Evolutionary conservation across 2,329 filamentous ascomycete genomes (phyloP), one percentile per base, ranked within the genome.

Genomic region (Penicillium sp.): DNA sequence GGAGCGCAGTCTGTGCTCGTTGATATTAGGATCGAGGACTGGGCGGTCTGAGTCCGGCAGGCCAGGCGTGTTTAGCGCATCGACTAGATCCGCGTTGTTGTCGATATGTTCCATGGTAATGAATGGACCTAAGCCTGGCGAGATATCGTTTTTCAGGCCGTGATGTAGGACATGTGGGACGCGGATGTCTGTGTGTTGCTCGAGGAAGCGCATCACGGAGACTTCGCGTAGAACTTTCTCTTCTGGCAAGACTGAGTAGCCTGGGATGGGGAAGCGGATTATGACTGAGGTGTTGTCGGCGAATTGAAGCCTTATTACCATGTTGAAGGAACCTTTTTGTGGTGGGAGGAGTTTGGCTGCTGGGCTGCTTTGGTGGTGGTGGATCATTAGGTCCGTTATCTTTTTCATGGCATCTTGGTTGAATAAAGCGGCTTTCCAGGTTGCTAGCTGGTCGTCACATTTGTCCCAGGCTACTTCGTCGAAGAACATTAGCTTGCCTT

Each of bases 1-100:
- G 7, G 61, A 58, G 47, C 69, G 53, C 0, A 78, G 68, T 29
- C 64, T 71, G 6, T 64, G 53, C 35, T 74, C 61, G 27, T 55
- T 50, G 23, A 78, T 68, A 23, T 70, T 57, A 6, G 70, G 68
- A 51, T 78, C 61, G 26, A 76, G 60, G 46, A 72, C 23, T 40
- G 60, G 70, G n/a, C 51, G 43, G 6, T 72, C 65, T 29, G 65
- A 48, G 29, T 29, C 30, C 7, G 51, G 47, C 9, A 55, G 52
- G 1, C 38, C 53, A 3, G 68, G 67, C 19, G 61, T 63, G 30
- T 61, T 62, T 19, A 74, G 64, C 5, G 46, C 57, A 29, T 56
- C 55, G 3, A 48, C 53, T n/a, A 66, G 49, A 46, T 61, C 48
- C 2, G 43, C 40, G 18, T 55, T 35, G 36, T 61, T 52, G 8